Evolutionary conservation across 139 green algal genomes (phyloP), one percentile per base, ranked within the genome.

Genomic region (Trebouxia sp.): DNA sequence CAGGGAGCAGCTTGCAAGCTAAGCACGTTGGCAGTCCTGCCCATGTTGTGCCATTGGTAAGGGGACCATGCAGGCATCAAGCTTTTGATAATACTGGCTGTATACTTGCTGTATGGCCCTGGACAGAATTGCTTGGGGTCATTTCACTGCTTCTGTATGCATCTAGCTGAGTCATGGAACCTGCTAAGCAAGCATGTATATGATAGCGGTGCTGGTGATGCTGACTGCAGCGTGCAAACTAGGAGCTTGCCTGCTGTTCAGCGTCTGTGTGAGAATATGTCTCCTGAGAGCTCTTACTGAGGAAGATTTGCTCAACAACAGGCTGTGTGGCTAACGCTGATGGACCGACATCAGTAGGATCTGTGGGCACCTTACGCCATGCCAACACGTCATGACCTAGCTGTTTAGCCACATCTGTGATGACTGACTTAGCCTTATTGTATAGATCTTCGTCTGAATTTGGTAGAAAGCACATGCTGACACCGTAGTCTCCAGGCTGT

Each of bases 381-480:
- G 91, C 90, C 69, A 98, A 80, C 6, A 93, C 81, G 2, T 88
- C 77, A 81, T 96, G 87, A 22, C 94, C 94, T 20, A 91, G 84
- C 51, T 88, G 65, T n/a, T 82, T 85, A 22, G 87, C 87, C 17
- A 91, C 83, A 8, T 81, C 62, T 77, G 94, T 89, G 8, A 95
- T 87, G 50, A 91, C 87, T 22, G 47, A 75, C 75, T 93, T 94
- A 55, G 84, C 85, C 66, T 79, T 80, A 22, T 84, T 66, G 20
- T 93, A 90, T 58, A 88, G 41, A 0, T 76, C 47, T 14, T 89
- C 83, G 39, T 98, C 91, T 14, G 22, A 28, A 15, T 78, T 90
- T 22, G 96, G 96, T 69, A 99, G 86, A 83, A 97, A 99, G 28
- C 93, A 70, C 90, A 94, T 91, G 65, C 92, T 95, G 9, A 98